Conservation (phyloP, 768 basidiomycete genomes). For the Peribolospora baueri region DNA sequence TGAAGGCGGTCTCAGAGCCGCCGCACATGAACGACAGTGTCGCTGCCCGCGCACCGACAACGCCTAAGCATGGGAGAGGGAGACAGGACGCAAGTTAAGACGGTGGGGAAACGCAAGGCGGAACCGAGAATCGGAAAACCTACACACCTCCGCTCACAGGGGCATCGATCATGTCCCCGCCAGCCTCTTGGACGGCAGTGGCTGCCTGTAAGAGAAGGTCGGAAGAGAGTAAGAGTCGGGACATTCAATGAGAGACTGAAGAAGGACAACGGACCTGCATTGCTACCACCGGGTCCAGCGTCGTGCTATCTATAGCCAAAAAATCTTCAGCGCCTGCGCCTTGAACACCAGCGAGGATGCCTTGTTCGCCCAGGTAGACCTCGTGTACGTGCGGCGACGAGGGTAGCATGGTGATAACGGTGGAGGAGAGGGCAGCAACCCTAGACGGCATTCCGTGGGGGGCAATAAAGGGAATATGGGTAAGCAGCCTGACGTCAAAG, state of each 20-base stretch:
- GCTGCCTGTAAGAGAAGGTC: no score
- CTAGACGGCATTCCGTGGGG: conserved; percentile 4
- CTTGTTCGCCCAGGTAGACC: conserved; percentile 40
- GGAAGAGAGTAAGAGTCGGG: no score
- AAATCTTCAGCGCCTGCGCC: conserved; percentile 19
- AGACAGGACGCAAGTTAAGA: conserved; percentile 1
- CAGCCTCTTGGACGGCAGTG: conserved; percentile 24
- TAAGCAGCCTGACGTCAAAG: conserved; percentile 27
- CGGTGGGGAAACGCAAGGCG: background rate
- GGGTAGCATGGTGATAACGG: conserved; percentile 72
- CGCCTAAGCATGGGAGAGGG: conserved; percentile 26
- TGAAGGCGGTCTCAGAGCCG: conserved; percentile 30
- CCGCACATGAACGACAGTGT: conserved; percentile 83
- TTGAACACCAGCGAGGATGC: conserved; percentile 38
- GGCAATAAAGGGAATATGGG: conserved; percentile 26
- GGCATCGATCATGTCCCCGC: conserved; percentile 66
- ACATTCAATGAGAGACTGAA: no score
- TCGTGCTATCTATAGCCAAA: conserved; percentile 71
- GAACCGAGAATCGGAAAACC: background rate
- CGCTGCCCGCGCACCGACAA: conserved; percentile 62
- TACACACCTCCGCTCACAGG: conserved; percentile 77
- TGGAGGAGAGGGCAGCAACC: conserved; percentile 18
- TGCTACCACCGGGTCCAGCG: conserved; percentile 55
- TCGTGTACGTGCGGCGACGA: conserved; percentile 64
- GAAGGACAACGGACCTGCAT: conserved; percentile 26